Evolutionary conservation across 805 yeast species (phyloP), one percentile per base, ranked within the genome.

Genomic region (Metschnikowia gelsemii): DNA sequence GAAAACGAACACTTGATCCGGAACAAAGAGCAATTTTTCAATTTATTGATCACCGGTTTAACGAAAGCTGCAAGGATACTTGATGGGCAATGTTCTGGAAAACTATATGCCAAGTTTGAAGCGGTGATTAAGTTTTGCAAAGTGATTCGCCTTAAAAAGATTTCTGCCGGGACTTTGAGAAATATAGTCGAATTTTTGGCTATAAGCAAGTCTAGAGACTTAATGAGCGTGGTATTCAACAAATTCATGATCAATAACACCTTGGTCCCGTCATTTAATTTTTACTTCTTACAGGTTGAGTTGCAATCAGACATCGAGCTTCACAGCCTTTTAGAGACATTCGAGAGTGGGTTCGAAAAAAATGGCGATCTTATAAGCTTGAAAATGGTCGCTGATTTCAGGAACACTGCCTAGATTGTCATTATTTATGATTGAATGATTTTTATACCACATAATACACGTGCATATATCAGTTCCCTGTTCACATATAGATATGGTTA

Each of bases 251-350:
- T 52, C 18, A 43, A 40, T 22, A 40, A 45, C 16, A 30, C 42
- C 4, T 39, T 55, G 14, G 32, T 59, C 8, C 45, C 51, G 12
- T 36, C 58, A 6, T 24, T 67, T 20, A 64, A 62, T 44, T 63
- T 64, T 34, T 65, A 62, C 38, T 62, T 63, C 37, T 44, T 68
- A 47, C 62, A 62, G 38, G 54, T 61, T 6, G 39, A 46, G 17
- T 29, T 66, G 19, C 27, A 27, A 26, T 49, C 51, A 9, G 12
- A 35, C 1, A 41, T 40, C 8, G 66, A 64, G 17, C 55, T 57
- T 19, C 19, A 34, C 6, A 39, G 41, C 11, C 30, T 66, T 2
- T 51, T 68, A 36, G 38, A 49, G 8, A 41, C 42, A 20, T 56
- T 67, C 35, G 52, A 57, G 33, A 18, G 41, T 12, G 55, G 64